Evolutionary conservation across 495 filamentous ascomycete species (phyloP), one percentile per base, ranked within the genome.

Genomic region (Thozetella sp.): DNA sequence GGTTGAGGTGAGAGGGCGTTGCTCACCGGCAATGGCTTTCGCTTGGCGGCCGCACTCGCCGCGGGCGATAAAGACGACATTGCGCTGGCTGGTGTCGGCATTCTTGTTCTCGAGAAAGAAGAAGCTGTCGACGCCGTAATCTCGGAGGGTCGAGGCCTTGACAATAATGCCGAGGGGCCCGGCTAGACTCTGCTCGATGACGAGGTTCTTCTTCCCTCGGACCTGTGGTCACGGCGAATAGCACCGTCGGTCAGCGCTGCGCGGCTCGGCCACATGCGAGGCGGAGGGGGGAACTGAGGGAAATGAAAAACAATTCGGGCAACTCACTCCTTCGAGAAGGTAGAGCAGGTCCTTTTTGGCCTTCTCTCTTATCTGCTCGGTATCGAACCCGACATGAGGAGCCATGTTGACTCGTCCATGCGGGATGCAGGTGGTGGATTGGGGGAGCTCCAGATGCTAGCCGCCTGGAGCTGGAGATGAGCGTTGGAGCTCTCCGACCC

Each of bases 131-230:
- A 98, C 93, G 17, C 96, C 96, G 80, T 98, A 96, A 64, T 99
- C 94, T 65, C 86, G 78, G 27, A 83, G 61, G 6, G 76, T 84
- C 48, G 96, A 97, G 68, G 97, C 95, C 71, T 97, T 97, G 77
- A 96, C 90, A 68, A 98, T 89, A 56, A 96, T 83, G 52, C 92
- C 91, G 53, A 99, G 83, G 30, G 93, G 90, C 37, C 93, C 93
- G 63, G 93, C 93, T 64, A 99, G 83, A 66, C 88, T 84, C 73
- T 91, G 90, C 71, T 97, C 93, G 67, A 98, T 88, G 55, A 98
- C 90, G 61, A 99, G 83, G 75, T 97, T 97, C 82, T 99, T 99
- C 87, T 97, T 98, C 58, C 96, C 96, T 70, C 92, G 89, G 60
- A 97, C 90, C 95, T 99, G 68, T 54, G 53, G 51, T 27, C 52